These are phyloP conservation scores for Linnemannia exigua DNA, from an alignment of 192 early-diverging fungal species.

Conservation along the genomic window DNA sequence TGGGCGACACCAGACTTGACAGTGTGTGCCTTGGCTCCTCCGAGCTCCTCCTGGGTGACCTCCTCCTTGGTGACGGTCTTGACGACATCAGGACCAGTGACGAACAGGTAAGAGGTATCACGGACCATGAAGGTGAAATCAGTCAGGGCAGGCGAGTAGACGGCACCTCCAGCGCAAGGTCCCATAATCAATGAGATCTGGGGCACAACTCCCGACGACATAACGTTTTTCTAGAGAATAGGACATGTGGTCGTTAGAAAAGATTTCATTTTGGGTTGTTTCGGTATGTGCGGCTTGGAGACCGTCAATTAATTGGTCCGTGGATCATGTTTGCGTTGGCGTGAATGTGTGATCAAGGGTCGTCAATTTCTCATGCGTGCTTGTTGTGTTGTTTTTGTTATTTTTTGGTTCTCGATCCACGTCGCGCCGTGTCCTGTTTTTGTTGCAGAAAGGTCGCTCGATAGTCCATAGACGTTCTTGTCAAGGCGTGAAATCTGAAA, in stretches of 20 bases:
- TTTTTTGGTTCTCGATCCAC: background rate
- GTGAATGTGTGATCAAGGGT: background rate
- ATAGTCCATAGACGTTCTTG: background rate
- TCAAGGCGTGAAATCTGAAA: too few species aligned
- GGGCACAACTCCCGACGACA: slow-evolving; percentile 94
- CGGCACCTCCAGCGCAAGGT: slow-evolving; percentile 97
- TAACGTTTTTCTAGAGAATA: slow-evolving; percentile 79
- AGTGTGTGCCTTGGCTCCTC: slow-evolving; percentile 92
- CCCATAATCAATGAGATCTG: slow-evolving; percentile 98
- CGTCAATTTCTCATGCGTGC: background rate
- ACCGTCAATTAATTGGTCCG: background rate
- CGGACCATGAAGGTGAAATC: slow-evolving; percentile 99
- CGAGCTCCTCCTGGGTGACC: slow-evolving; percentile 95
- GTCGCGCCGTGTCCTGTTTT: background rate
- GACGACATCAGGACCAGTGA: slow-evolving; percentile 97
- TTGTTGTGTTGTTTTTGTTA: background rate
- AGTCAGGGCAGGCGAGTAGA: slow-evolving; percentile 97
- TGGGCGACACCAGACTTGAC: slow-evolving; percentile 94
- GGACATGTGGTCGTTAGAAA: background rate
- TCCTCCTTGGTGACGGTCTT: slow-evolving; percentile 96
- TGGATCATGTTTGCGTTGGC: background rate
- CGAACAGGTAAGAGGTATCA: slow-evolving; percentile 95
- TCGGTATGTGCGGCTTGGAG: background rate
- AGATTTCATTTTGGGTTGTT: background rate
- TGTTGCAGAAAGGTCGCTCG: background rate